Percentiles rank a stretch among this genome's conserved stretches.
These are phyloP conservation scores for Aspergillus pseudotamarii DNA, from an alignment of 2,329 filamentous ascomycete genomes.

Conservation along the genomic window DNA sequence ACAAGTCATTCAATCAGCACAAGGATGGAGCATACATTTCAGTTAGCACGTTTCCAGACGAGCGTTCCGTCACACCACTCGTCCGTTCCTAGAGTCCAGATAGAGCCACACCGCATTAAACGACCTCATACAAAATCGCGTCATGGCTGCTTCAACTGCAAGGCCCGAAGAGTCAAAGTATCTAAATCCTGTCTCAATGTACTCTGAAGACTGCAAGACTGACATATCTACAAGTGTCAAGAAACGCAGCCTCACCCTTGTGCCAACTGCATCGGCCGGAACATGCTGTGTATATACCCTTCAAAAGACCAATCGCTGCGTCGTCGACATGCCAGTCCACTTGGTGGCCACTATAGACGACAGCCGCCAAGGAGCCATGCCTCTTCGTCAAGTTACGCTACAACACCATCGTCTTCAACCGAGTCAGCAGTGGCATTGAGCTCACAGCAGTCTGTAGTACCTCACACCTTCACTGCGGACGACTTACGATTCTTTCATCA, in stretches of 20 bases:
- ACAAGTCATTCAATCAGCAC: background rate
- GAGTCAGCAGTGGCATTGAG: slow-evolving; percentile 17
- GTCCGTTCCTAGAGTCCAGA: background rate
- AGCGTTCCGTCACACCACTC: background rate
- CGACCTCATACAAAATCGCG: slow-evolving; percentile 44
- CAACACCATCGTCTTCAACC: background rate
- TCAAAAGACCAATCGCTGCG: slow-evolving; percentile 14
- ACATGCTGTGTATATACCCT: slow-evolving; percentile 37
- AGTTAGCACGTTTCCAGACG: background rate
- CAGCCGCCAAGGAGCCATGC: slow-evolving; percentile 8
- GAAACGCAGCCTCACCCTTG: slow-evolving; percentile 41
- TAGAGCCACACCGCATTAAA: slow-evolving; percentile 10
- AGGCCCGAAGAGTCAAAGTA: slow-evolving; percentile 52
- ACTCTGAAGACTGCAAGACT: background rate
- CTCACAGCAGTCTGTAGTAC: background rate
- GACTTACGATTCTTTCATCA: slow-evolving; percentile 59
- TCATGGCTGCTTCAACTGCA: slow-evolving; percentile 45
- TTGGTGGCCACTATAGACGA: slow-evolving; percentile 1
- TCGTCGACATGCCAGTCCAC: background rate
- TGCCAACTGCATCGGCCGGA: slow-evolving; percentile 40
- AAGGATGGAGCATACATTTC: background rate
- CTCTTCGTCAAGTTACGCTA: background rate
- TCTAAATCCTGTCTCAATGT: slow-evolving; percentile 10
- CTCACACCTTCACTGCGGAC: slow-evolving; percentile 39
- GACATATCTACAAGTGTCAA: slow-evolving; percentile 29